A percentile compares a stretch with the other conserved stretches of the same genome.
Conservation (phyloP, 2,329 filamentous ascomycete genomes). For the Colletotrichum cuscutae region DNA sequence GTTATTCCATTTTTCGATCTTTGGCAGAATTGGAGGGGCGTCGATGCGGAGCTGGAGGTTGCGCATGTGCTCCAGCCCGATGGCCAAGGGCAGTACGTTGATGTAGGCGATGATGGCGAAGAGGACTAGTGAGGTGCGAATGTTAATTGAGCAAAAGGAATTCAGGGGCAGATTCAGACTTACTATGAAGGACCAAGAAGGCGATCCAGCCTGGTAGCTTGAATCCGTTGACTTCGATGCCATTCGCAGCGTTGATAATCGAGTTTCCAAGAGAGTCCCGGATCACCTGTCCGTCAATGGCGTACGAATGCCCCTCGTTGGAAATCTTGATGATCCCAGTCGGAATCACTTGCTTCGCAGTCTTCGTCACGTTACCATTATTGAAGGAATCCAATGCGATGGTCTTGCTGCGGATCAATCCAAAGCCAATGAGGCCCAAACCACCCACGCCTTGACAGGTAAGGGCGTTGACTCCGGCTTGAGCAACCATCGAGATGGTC, state of each 20-base stretch:
- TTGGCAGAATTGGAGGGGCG: conserved; percentile 38
- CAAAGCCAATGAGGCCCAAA: conserved; percentile 40
- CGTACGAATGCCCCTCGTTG: conserved; percentile 41
- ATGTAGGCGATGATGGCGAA: conserved; percentile 40
- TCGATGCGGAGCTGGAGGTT: conserved; percentile 41
- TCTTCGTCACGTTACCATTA: conserved; percentile 20
- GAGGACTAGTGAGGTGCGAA: conserved; percentile 33
- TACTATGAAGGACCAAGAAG: conserved; percentile 41
- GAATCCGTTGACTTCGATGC: conserved; percentile 36
- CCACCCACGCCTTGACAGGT: conserved; percentile 48
- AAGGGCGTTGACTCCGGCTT: conserved; percentile 43
- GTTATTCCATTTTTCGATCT: conserved; percentile 38
- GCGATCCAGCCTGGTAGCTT: conserved; percentile 30
- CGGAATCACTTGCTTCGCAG: conserved; percentile 40
- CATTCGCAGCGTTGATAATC: conserved; percentile 36
- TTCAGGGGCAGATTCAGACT: background rate
- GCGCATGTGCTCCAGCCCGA: conserved; percentile 41
- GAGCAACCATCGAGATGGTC: conserved; percentile 42
- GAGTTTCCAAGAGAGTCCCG: conserved; percentile 36
- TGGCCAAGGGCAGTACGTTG: conserved; percentile 40
- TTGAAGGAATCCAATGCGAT: conserved; percentile 30
- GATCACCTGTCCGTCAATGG: conserved; percentile 40
- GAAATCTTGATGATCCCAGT: conserved; percentile 40
- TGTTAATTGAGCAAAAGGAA: background rate
- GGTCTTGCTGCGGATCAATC: conserved; percentile 40